Evolutionary conservation across 2,329 filamentous ascomycete genomes (phyloP), one percentile per base, ranked within the genome.

Genomic region (Madurella fahalii): DNA sequence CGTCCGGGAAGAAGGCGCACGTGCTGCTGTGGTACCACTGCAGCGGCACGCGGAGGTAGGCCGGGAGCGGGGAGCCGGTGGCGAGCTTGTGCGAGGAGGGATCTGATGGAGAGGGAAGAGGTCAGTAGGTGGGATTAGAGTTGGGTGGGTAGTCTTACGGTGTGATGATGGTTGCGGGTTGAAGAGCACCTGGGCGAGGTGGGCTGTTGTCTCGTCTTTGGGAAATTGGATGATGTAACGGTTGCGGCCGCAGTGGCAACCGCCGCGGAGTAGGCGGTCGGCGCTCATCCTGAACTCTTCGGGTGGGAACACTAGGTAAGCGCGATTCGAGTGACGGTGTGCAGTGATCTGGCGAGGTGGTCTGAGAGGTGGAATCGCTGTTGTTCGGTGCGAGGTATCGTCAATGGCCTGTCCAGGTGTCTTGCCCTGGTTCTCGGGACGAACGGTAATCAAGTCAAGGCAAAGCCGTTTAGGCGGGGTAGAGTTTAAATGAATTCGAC

Each of bases 231-330:
- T 83, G 54, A 84, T 78, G 72, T 95, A 96, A 67, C 85, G 80
- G 67, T 94, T 95, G 58, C 92, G 84, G 54, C 91, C 90, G 70
- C 92, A 96, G 50, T 87, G 85, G 74, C 92, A 96, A 60, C 85
- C 82, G 64, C 91, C 91, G 60, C 81, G 83, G 54, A 95, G 79
- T 40, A 79, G 78, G 57, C 80, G 74, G 54, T 71, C 67, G 48
- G 71, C 67, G 65, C 67, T 76, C 79, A 81, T 82, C 42, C 18
- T 57, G 16, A 15, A 18, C 32, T 31, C 18, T 37, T 16, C 3
- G 40, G 40, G 31, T 17, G 45, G 37, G 32, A 31, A 11, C 2
- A 37, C 34, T 7, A 25, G 25, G 25, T 25, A 7, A 25, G 25
- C 7, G 25, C 25, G 25, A 25, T 25, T 25, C 7, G 34, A 37